phyloP scores from a whole-genome alignment of 2,329 filamentous ascomycete species.

The Domatiomyces catenatus region DNA sequence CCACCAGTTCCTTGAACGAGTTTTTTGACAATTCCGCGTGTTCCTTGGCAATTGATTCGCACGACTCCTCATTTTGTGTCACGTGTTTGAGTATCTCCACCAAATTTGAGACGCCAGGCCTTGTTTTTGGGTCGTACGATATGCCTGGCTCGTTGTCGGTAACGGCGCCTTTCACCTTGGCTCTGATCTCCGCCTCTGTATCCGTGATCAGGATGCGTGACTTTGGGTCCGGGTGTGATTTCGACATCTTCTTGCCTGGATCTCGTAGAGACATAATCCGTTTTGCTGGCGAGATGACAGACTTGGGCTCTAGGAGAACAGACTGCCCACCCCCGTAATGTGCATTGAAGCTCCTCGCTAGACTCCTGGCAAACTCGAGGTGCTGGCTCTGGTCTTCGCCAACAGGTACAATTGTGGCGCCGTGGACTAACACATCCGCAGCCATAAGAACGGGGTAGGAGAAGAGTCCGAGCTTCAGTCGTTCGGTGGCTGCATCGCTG shows the following conservation, averaged over 20 bases:
- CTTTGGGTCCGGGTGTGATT: conserved; percentile 55
- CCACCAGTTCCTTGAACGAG: conserved; percentile 49
- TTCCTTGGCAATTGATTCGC: conserved; percentile 33
- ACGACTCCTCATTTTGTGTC: conserved; percentile 28
- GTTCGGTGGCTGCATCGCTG: conserved; percentile 39
- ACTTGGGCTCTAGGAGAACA: conserved; percentile 51
- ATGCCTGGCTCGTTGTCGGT: conserved; percentile 59
- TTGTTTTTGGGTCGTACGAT: conserved; percentile 51
- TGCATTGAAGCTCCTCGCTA: conserved; percentile 76
- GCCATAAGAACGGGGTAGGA: conserved; percentile 93
- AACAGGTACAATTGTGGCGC: conserved; percentile 85
- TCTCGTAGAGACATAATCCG: conserved; percentile 79
- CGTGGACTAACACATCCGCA: conserved; percentile 79
- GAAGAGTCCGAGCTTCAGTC: conserved; percentile 75
- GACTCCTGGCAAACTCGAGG: conserved; percentile 78
- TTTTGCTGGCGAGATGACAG: conserved; percentile 44
- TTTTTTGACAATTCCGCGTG: conserved; percentile 34
- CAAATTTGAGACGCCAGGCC: conserved; percentile 80
- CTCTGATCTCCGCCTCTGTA: conserved; percentile 42
- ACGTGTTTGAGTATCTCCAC: conserved; percentile 65
- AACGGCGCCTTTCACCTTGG: conserved; percentile 56
- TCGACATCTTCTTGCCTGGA: conserved; percentile 78
- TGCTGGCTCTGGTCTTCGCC: conserved; percentile 93
- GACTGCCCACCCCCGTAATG: conserved; percentile 33
- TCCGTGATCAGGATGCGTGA: conserved; percentile 79